A percentile compares a stretch with the other conserved stretches of the same genome.
phyloP scores from a whole-genome alignment of 805 yeast species.

The Ogataea allantospora region DNA sequence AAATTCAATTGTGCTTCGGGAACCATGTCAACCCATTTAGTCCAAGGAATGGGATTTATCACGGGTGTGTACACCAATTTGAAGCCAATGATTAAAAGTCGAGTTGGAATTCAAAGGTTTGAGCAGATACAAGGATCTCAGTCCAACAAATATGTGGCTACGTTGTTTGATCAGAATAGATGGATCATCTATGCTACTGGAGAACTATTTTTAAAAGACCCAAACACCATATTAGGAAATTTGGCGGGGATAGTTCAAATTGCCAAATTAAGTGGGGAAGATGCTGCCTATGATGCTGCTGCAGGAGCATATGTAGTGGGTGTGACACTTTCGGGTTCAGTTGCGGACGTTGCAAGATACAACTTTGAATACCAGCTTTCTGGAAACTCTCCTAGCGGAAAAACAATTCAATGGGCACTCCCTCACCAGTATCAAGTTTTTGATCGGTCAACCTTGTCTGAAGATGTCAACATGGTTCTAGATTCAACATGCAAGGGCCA shows the following conservation, averaged over 20 bases:
- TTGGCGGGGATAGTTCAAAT: constrained; percentile 47
- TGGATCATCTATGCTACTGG: constrained; percentile 62
- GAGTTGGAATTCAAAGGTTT: constrained; percentile 61
- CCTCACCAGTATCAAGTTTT: constrained; percentile 52
- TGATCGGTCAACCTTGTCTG: constrained; percentile 21
- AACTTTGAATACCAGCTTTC: constrained; percentile 37
- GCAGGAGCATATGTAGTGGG: constrained; percentile 67
- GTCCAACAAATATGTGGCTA: constrained; percentile 53
- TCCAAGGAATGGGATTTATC: constrained; percentile 80
- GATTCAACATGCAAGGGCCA: constrained; percentile 56
- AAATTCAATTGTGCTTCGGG: constrained; percentile 35
- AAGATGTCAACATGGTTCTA: constrained; percentile 31
- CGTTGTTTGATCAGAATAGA: constrained; percentile 50
- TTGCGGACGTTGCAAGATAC: constrained; percentile 38
- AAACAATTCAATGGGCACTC: constrained; percentile 44
- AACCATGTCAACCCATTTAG: constrained; percentile 48
- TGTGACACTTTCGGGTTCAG: constrained; percentile 41
- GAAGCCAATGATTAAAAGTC: constrained; percentile 55
- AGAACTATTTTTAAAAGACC: constrained; percentile 18
- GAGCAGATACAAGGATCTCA: constrained; percentile 38
- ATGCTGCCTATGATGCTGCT: constrained; percentile 51
- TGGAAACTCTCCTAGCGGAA: constrained; percentile 26
- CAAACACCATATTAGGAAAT: constrained; percentile 35
- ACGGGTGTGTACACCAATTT: constrained; percentile 58
- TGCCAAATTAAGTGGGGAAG: constrained; percentile 44